Evolutionary conservation across 768 basidiomycete species (phyloP), one percentile per base, ranked within the genome.

Genomic region (Psilocybe cubensis): DNA sequence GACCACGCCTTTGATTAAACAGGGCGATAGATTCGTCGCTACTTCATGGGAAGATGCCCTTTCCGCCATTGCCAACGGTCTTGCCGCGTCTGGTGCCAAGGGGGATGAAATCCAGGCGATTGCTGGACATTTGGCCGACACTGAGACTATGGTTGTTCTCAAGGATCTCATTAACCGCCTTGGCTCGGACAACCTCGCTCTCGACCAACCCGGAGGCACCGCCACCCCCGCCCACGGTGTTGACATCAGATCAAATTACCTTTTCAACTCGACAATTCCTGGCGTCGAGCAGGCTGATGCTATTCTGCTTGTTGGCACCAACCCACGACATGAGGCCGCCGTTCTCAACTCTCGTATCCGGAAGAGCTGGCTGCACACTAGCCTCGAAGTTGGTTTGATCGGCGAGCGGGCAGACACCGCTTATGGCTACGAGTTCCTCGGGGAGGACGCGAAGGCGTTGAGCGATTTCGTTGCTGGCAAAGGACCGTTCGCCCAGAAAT

Each of bases 271-370:
- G 8, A 93, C 91, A 21, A 94, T 99, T 57, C 87, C 94, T 24
- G 91, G 91, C 21, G 81, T 96, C 24, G 97, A 97, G 68, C 79
- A 87, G 44, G 96, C 97, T 21, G 97, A 99, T 65, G 92, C 77
- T 18, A 92, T 99, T 62, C 85, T 98, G 7, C 84, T 99, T 25
- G 86, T 98, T 64, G 97, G 96, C 55, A 97, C 95, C 41, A 97
- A 98, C 76, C 96, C 96, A 9, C 83, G 97, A 18, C 96, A 98
- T 70, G 97, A 99, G 73, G 97, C 95, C 4, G 91, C 97, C 20
- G 96, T 98, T 54, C 80, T 98, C 63, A 99, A 98, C 80, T 94
- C 96, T 23, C 92, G 97, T 60, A 93, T 99, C 66, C 85, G 97
- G 65, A 96, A 94, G 80, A 89, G 86, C 65, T 99, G 94, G 92